These are phyloP conservation scores for Ceratocystis cacaofunesta DNA, from an alignment of 2,329 filamentous ascomycete genomes.

Conservation along the genomic window DNA sequence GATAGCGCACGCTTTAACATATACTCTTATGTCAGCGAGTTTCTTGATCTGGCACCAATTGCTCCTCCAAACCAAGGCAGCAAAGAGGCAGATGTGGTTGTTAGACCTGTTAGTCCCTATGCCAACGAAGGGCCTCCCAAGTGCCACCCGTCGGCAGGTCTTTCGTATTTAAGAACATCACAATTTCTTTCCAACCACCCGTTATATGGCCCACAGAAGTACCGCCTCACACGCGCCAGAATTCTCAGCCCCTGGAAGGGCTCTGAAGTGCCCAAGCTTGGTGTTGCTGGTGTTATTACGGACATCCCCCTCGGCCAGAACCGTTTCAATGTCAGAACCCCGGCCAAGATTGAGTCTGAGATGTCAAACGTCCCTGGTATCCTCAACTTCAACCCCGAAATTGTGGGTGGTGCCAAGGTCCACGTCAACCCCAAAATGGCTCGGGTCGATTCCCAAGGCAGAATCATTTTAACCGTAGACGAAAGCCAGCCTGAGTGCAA, in stretches of 20 bases:
- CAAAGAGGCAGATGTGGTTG: slow-evolving; percentile 8
- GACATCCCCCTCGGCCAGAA: slow-evolving; percentile 30
- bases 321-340: slow-evolving; percentile 26
- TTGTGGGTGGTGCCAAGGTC: slow-evolving; percentile 39
- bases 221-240: slow-evolving; percentile 35
- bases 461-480: slow-evolving; percentile 30
- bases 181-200: slow-evolving; percentile 45
- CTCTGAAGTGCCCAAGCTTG: slow-evolving; percentile 29
- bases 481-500: slow-evolving; percentile 28
- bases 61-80: slow-evolving; percentile 23
- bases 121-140: slow-evolving; percentile 40
- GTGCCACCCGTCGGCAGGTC: slow-evolving; percentile 46
- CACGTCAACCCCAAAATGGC: slow-evolving; percentile 34
- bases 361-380: slow-evolving; percentile 17
- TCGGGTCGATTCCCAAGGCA: slow-evolving; percentile 36
- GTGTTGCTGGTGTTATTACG: slow-evolving; percentile 40
- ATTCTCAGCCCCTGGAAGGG: slow-evolving; percentile 33
- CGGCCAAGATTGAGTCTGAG: slow-evolving; percentile 13
- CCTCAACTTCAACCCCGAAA: slow-evolving; percentile 30
- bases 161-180: slow-evolving; percentile 45
- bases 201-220: slow-evolving; percentile 43
- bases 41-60: slow-evolving; percentile 47
- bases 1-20: slow-evolving; percentile 32
- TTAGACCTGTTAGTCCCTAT: slow-evolving; percentile 29
- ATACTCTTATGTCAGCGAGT: slow-evolving; percentile 41